Base-by-base conservation (phyloP, 1,284 basidiomycete species). In the Phellopilus nigrolimitatus region DNA sequence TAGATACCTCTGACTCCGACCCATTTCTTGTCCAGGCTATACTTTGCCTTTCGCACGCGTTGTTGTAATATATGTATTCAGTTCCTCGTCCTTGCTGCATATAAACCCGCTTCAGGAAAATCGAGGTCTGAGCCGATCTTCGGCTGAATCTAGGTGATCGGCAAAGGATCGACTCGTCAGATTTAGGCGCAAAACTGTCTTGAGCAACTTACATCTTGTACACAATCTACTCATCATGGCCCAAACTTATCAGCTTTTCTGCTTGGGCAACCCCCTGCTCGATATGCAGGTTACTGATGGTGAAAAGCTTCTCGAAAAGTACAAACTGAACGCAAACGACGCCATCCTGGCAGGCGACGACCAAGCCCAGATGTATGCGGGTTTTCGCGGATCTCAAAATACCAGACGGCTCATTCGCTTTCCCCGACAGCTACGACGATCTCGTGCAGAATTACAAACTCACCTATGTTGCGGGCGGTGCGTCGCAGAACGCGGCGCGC, bases 391-490 rank as follows among this genome's bases (percentile, higher is more conserved):
- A 37, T 19, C 36, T 46, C 4, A 43, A 19, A 13, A 38, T 8
- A 53, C 15, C 30, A 10, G 28, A 24, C 13, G 24, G 38, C 15
- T 51, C 25, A 40, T 12, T 40, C 9, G 30, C 33, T 43, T 53
- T 27, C 39, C n/a, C 10, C 10, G 42, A 4, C 59, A 95, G 91
- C 67, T 98, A 97, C 71, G 85, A 91, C 28, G 91, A 98, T 64
- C 72, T 98, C 56, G 82, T 88, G 42, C 79, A 80, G 60, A 80
- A 92, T 60, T 69, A 88, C 71, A 66, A 88, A 53, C 81, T 94
- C 52, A 87, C 84, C 52, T 99, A 97, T 65, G 91, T 99, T 53
- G 95, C 97, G 42, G 97, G 97, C 54, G 97, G 97, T 64, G 95
- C 95, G 34, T 84, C 93, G 21, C 97, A 99, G 71, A 99, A 99